These are phyloP conservation scores for Millerago galiae DNA, from an alignment of 805 yeast species.

Conservation along the genomic window DNA sequence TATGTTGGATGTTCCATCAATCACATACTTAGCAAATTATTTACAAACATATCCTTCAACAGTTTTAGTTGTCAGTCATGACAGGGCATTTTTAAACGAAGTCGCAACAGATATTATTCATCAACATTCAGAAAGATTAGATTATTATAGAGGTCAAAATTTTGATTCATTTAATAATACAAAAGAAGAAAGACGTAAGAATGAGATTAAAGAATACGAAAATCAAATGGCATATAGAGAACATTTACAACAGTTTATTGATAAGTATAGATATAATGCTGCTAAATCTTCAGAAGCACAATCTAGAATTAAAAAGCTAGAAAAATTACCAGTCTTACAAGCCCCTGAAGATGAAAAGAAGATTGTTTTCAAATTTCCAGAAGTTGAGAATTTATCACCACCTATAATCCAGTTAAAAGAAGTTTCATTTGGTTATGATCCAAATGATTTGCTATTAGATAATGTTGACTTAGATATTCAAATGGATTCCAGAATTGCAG, in stretches of 20 bases:
- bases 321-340: constrained; percentile 86
- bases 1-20: constrained; percentile 99
- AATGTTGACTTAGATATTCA: constrained; percentile 87
- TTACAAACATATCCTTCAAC: constrained; percentile 88
- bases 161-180: constrained; percentile 91
- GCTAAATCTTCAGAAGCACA: constrained; percentile 98
- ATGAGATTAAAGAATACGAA: constrained; percentile 90
- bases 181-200: constrained; percentile 91
- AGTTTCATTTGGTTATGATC: constrained; percentile 79
- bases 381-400: constrained; percentile 87
- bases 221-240: constrained; percentile 94
- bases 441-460: constrained; percentile 54
- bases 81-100: constrained; percentile 92
- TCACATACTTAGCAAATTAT: constrained; percentile 87
- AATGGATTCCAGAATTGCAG: constrained; percentile 90
- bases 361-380: constrained; percentile 87
- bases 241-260: constrained; percentile 91
- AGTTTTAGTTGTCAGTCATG: constrained; percentile 94
- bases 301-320: constrained; percentile 93
- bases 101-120: constrained; percentile 98
- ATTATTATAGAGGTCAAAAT: constrained; percentile 90
- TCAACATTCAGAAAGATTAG: constrained; percentile 95
- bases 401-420: constrained; percentile 86
- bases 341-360: constrained; percentile 90
- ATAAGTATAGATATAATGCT: constrained; percentile 94